Conservation (phyloP, 257 asterid species). For the Petrea volubilis region DNA sequence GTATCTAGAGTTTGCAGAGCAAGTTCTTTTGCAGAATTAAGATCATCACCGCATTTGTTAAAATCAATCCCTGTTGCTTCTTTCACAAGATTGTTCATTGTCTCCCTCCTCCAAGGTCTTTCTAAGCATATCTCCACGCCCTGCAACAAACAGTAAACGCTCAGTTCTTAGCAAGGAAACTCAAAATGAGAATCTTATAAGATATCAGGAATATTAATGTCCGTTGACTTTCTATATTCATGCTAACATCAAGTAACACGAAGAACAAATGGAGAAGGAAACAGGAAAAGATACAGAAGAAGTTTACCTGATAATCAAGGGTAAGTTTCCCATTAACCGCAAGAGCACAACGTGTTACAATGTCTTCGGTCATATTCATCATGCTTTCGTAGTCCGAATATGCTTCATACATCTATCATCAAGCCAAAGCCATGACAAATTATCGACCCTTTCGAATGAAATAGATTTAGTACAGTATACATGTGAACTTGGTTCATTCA, state of each 20-base stretch:
- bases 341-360: conserved; percentile 79
- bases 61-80: conserved; percentile 88
- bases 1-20: conserved; percentile 46
- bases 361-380: conserved; percentile 96
- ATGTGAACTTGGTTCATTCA: too few species aligned
- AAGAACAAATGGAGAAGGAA: neutral
- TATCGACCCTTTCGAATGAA: conserved; percentile 3
- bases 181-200: neutral
- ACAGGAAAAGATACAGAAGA: neutral
- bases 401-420: conserved; percentile 88
- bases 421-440: conserved; percentile 19
- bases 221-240: neutral
- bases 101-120: conserved; percentile 97
- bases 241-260: neutral
- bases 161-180: neutral
- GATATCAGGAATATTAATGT: neutral
- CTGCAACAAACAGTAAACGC: conserved; percentile 36
- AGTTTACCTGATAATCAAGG: conserved; percentile 81
- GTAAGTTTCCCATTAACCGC: conserved; percentile 81
- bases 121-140: conserved; percentile 84
- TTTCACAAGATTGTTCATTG: conserved; percentile 95
- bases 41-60: conserved; percentile 57
- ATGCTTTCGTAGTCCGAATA: conserved; percentile 94
- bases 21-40: conserved; percentile 61
- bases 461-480: neutral